These are phyloP conservation scores for Suillus decipiens DNA, from an alignment of 768 basidiomycete genomes.

Conservation along the genomic window DNA sequence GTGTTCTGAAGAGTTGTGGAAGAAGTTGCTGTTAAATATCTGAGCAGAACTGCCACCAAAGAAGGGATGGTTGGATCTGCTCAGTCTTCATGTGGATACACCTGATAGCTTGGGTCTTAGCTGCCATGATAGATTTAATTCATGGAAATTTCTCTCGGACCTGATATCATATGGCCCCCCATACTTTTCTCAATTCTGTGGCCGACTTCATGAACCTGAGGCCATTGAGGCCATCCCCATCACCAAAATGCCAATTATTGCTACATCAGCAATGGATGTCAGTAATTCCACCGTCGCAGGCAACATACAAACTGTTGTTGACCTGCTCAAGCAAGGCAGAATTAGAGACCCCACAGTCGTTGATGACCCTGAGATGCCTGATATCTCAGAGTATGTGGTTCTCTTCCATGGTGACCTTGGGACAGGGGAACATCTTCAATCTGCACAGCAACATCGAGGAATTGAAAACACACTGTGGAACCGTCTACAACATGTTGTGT, in stretches of 20 bases:
- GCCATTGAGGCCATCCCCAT: conserved; percentile 30
- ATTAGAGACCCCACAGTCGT: neutral
- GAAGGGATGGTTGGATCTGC: conserved; percentile 10
- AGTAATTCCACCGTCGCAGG: conserved; percentile 22
- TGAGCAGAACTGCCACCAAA: neutral
- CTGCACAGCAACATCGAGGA: conserved; percentile 17
- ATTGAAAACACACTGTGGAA: conserved; percentile 31
- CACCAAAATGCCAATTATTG: conserved; percentile 22
- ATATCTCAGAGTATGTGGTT: conserved; percentile 16
- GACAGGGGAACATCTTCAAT: conserved; percentile 22
- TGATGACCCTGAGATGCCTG: neutral
- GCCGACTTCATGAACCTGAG: conserved; percentile 23
- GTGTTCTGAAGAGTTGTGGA: conserved; percentile 38
- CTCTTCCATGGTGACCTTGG: conserved; percentile 28
- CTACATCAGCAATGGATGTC: conserved; percentile 27
- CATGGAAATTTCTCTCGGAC: conserved; percentile 5
- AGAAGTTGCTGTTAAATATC: conserved; percentile 27
- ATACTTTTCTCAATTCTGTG: conserved; percentile 24
- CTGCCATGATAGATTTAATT: conserved; percentile 27
- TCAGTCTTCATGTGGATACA: conserved; percentile 20
- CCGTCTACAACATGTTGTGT: no score
- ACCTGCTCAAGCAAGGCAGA: conserved; percentile 12
- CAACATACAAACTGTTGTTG: conserved; percentile 23
- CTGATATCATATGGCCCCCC: conserved; percentile 18
- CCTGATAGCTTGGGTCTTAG: conserved; percentile 20